A percentile compares a stretch with the other conserved stretches of the same genome.
Evolutionary conservation across 306 rosid species (phyloP).

Genomic region (Oxytropis ochrocephala): DNA sequence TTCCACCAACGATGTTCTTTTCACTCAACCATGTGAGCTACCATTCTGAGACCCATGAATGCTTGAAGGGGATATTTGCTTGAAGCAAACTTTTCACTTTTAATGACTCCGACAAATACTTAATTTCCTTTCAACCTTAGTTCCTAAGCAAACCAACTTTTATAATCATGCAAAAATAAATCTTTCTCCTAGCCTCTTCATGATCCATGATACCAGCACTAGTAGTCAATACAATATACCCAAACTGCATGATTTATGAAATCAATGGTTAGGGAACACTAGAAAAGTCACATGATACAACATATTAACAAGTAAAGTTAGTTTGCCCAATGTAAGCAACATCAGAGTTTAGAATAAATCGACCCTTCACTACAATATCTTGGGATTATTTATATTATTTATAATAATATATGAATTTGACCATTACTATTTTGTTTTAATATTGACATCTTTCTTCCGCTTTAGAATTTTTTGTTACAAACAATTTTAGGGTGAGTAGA

Average conservation of each 20-base stretch:
- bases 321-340: not conserved
- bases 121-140: no score
- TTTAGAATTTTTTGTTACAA: no score
- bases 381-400: not conserved
- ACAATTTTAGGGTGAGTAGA: no score
- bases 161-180: not conserved
- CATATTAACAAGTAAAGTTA: not conserved
- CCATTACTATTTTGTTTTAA: not conserved
- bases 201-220: conserved; percentile 40
- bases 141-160: no score
- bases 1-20: no score
- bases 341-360: not conserved
- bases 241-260: conserved; percentile 25
- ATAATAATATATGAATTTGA: not conserved
- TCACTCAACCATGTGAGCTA: no score
- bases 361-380: not conserved
- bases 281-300: not conserved
- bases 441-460: not conserved
- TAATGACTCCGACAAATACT: no score
- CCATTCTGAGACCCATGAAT: no score
- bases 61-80: not conserved
- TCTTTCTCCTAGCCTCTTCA: conserved; percentile 30
- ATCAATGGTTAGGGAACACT: not conserved
- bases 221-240: conserved; percentile 33
- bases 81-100: no score